Base-by-base conservation (phyloP, 768 basidiomycete species). In the Mycena vitilis region DNA sequence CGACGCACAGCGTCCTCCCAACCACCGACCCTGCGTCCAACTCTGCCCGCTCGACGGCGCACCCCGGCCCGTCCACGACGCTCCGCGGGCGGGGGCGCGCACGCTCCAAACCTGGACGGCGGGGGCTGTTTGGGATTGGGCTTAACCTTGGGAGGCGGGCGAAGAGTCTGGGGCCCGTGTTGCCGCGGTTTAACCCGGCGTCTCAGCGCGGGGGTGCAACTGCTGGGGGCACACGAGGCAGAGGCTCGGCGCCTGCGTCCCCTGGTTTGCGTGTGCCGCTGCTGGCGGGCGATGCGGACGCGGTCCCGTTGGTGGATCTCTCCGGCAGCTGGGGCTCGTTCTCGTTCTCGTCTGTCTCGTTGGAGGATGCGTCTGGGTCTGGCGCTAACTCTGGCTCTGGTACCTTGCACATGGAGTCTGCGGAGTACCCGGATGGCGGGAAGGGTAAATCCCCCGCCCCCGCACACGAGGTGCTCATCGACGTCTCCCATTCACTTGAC, bases 291-390 rank as follows among this genome's bases (percentile, higher is more conserved):
- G 18, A n/a, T 36, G n/a, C 12, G 5, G 48, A 40, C 44, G 63
- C 63, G 23, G 56, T 68, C 4, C 60, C 66, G 54, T 55, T 68
- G 38, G 55, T 63, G 1, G 60, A 68, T 15, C 42, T 68, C 1
- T 15, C 36, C 18, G 30, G 10, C 22, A 57, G 60, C 48, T 63
- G 66, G 61, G 56, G 23, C 23, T 40, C 55, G 18, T 0, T 68
- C 37, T 67, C 60, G 13, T 55, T 44, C 22, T 4, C 57, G 13
- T 63, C 25, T n/a, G 36, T 55, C 44, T 8, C 7, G 5, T 16
- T 52, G 25, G 30, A 30, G 11, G 25, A 18, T 12, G 37, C 63
- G n/a, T 34, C 40, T 12, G 25, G 25, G 45, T 47, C 45, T 47
- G 45, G 45, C 30, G 2, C 30, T 30, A 30, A 30, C 30, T 30